Base-by-base conservation (phyloP, 163 green algal genomes). In the Volvox carteri region DNA sequence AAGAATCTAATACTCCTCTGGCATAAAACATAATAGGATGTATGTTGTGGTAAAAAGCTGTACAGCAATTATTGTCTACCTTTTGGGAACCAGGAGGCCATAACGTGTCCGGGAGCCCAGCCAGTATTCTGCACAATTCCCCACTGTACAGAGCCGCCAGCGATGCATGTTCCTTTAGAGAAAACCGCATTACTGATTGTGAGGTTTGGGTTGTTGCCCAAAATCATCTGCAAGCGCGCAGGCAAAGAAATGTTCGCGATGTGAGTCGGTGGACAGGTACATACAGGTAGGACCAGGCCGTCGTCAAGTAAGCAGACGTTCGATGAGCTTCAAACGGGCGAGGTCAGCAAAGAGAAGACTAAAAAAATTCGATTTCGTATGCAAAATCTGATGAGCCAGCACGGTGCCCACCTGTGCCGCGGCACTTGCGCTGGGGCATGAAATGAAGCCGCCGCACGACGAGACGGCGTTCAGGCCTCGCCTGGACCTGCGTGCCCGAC, bases 201-300 rank as follows among this genome's bases (percentile, higher is more conserved):
- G 4, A 87, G 44, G 46, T 78, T 52, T 4, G 60, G 62, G 39
- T 86, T 86, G 78, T n/a, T 76, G 37, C 79, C 79, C 3, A 87
- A 0, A 30, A 87, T 67, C 23, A 52, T 35, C 79, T 87, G 79
- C 28, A 2, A 4, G n/a, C 6, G 30, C 12, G 2, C 3, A 30
- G 5, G 4, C 3, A 8, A 30, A 25, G n/a, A 50, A 4, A 46
- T 50, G 28, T 68, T 3, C 19, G 5, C 14, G 39, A 21, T 4
- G 9, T 42, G 42, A 62, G 19, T 42, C 5, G 12, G 4, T 42
- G 23, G 1, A 56, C 44, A 11, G 28, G 2, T 7, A 65, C 54
- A 8, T 23, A n/a, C n/a, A n/a, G n/a, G n/a, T n/a, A n/a, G n/a
- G n/a, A n/a, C n/a, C n/a, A n/a, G n/a, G n/a, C n/a, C n/a, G n/a